Evolutionary conservation across 2,329 filamentous ascomycete species (phyloP).

Genomic region (Aspergillus japonicus): DNA sequence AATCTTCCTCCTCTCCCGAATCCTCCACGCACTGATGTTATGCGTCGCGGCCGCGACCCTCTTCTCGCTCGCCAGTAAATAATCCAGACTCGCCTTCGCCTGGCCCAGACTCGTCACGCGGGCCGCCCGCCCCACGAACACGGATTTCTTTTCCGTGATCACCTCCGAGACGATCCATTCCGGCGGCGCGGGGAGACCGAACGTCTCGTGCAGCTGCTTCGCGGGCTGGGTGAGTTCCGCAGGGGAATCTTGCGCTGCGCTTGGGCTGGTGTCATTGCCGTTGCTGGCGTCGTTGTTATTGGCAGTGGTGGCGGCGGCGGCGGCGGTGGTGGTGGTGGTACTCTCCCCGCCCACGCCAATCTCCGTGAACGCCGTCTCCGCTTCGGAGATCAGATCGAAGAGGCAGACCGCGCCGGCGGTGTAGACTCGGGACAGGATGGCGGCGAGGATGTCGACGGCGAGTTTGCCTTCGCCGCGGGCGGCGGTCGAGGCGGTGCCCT

Average conservation of each 20-base stretch:
- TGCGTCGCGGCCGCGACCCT: constrained; percentile 85
- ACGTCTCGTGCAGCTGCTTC: constrained; percentile 27
- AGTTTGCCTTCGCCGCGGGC: constrained; percentile 69
- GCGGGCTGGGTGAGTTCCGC: background rate
- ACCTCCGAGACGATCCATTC: constrained; percentile 73
- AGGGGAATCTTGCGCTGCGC: too few species aligned
- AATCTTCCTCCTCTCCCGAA: constrained; percentile 48
- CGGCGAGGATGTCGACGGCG: constrained; percentile 67
- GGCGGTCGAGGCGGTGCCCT: constrained; percentile 76
- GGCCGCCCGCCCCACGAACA: constrained; percentile 78
- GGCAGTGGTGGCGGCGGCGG: too few species aligned
- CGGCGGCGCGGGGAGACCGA: constrained; percentile 45
- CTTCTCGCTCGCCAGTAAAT: constrained; percentile 78
- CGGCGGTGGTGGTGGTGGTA: background rate
- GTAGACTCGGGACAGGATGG: constrained; percentile 67
- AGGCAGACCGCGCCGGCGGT: constrained; percentile 76
- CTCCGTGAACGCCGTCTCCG: constrained; percentile 53
- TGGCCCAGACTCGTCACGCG: constrained; percentile 67
- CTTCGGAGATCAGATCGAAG: constrained; percentile 81
- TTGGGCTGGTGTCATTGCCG: constrained; percentile 21
- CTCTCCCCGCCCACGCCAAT: constrained; percentile 47
- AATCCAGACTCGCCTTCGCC: constrained; percentile 68
- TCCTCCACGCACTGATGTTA: constrained; percentile 93
- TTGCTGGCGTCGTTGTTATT: background rate
- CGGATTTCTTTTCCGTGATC: constrained; percentile 78